phyloP scores from a whole-genome alignment of 2,329 filamentous ascomycete genomes.

The Plectosphaerella cucumerina region DNA sequence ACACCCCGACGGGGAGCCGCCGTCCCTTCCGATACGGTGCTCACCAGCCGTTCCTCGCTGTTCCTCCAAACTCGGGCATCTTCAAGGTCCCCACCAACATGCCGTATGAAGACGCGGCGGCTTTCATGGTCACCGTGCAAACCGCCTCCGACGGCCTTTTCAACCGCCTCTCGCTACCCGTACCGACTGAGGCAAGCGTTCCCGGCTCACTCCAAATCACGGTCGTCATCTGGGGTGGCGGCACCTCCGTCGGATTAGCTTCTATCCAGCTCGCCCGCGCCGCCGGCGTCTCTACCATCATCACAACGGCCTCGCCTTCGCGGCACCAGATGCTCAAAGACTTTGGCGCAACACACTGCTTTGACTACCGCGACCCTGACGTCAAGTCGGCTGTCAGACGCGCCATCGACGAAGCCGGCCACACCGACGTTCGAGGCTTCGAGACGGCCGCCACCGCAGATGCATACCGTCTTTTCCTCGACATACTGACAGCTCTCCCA shows the following conservation, averaged over 20 bases:
- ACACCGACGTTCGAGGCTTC: no score
- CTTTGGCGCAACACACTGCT: constrained; percentile 27
- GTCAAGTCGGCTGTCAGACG: no score
- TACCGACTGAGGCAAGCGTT: not conserved
- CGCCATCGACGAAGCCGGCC: no score
- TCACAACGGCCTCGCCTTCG: constrained; percentile 24
- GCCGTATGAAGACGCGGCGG: not conserved
- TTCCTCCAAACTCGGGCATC: not conserved
- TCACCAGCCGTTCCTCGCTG: not conserved
- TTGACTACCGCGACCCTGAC: constrained; percentile 23
- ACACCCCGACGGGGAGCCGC: not conserved
- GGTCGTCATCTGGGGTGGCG: constrained; percentile 33
- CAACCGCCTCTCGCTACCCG: not conserved
- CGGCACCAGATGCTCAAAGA: constrained; percentile 24
- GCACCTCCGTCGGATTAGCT: constrained; percentile 25
- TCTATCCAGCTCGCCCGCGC: constrained; percentile 29
- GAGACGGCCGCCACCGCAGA: no score
- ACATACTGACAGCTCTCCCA: no score
- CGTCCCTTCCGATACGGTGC: not conserved
- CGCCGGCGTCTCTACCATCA: constrained; percentile 23
- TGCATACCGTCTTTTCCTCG: no score
- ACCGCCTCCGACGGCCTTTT: constrained; percentile 2
- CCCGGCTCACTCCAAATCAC: constrained; percentile 13
- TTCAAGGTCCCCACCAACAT: not conserved
- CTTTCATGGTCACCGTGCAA: not conserved